Conservation (phyloP, 1,284 basidiomycete species). For the Peniophora sp. region DNA sequence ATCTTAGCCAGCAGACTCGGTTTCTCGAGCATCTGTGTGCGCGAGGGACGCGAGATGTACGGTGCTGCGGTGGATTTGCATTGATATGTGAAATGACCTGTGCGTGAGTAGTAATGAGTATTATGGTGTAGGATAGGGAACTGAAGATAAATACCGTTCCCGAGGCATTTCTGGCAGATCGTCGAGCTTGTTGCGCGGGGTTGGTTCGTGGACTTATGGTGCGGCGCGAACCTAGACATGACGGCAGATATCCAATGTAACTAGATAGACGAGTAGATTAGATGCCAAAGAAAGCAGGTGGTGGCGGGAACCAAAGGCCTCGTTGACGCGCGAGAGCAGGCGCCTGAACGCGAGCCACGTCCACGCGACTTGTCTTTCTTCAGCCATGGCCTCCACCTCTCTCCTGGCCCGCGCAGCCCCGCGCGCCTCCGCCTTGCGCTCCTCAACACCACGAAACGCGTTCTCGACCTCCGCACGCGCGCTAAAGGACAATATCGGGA, state of each 20-base stretch:
- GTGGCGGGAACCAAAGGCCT: too few relatives aligned
- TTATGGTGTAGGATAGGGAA: not conserved
- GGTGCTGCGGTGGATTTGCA: constrained; percentile 60
- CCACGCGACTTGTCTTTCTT: not conserved
- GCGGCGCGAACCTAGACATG: constrained; percentile 81
- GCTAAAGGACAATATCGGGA: constrained; percentile 71
- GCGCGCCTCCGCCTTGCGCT: not conserved
- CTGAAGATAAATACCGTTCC: too few relatives aligned
- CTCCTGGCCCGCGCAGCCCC: not conserved
- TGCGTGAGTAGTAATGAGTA: not conserved
- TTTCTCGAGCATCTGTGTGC: constrained; percentile 71
- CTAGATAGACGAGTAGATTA: too few relatives aligned
- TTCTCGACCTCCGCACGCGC: constrained; percentile 37
- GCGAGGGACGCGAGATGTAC: constrained; percentile 70
- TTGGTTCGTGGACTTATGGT: constrained; percentile 47
- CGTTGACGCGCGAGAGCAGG: not conserved
- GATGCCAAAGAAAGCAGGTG: too few relatives aligned
- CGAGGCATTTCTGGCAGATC: constrained; percentile 72
- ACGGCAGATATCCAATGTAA: not conserved
- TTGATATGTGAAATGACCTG: constrained; percentile 75
- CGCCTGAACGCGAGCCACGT: not conserved
- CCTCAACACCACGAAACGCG: constrained; percentile 21
- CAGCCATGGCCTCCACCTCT: not conserved
- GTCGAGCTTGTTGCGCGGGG: constrained; percentile 58
- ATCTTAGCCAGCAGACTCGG: constrained; percentile 55